A percentile compares a stretch with the other conserved stretches of the same genome.
phyloP scores from a whole-genome alignment of 495 filamentous ascomycete genomes.

The Tuber microsphaerosporum region DNA sequence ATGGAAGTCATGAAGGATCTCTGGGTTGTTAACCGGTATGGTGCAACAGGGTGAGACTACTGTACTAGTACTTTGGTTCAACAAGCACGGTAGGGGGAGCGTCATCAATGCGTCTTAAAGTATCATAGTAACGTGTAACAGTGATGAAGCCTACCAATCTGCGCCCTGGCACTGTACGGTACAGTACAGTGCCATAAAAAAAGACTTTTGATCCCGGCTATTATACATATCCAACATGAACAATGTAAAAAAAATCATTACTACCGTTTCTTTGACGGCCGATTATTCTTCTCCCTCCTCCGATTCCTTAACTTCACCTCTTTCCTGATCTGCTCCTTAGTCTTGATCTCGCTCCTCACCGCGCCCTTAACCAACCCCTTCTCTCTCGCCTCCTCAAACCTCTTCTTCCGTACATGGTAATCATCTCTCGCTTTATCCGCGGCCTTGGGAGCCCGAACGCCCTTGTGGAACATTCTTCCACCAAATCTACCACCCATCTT shows the following conservation, averaged over 20 bases:
- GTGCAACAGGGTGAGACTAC: not conserved
- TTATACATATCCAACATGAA: not conserved
- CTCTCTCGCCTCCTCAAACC: slow-evolving; percentile 76
- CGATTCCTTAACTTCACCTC: slow-evolving; percentile 65
- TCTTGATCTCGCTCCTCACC: slow-evolving; percentile 68
- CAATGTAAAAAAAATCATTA: not conserved
- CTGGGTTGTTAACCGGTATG: not conserved
- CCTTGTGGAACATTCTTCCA: slow-evolving; percentile 54
- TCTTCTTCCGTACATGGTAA: slow-evolving; percentile 84
- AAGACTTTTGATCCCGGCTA: not conserved
- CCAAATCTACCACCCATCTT: slow-evolving; percentile 50
- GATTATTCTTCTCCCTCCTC: slow-evolving; percentile 78
- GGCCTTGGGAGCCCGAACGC: slow-evolving; percentile 78
- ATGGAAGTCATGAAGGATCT: not conserved
- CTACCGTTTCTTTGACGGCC: slow-evolving; percentile 63
- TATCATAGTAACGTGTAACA: not conserved
- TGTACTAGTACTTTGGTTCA: not conserved
- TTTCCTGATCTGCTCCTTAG: slow-evolving; percentile 76
- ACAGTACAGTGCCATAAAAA: not conserved
- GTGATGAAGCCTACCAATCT: not conserved
- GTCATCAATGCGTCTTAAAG: not conserved
- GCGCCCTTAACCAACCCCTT: slow-evolving; percentile 66
- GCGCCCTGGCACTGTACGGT: not conserved
- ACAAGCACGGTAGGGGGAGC: not conserved
- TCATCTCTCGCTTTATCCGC: slow-evolving; percentile 86